These are phyloP conservation scores for Eragrostis nindensis DNA, from an alignment of 176 grass and related monocot genomes.

Conservation along the genomic window DNA sequence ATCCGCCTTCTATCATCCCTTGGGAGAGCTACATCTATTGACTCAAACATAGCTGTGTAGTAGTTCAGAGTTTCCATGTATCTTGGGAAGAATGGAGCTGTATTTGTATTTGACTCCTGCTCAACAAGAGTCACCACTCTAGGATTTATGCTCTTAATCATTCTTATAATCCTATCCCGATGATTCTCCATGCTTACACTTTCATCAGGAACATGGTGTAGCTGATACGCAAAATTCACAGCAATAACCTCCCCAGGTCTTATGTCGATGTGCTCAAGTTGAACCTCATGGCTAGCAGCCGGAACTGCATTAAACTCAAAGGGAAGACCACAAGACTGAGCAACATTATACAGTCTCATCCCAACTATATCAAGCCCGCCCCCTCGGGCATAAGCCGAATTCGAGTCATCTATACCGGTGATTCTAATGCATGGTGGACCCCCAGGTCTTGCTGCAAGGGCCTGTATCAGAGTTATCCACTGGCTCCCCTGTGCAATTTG, in stretches of 20 bases:
- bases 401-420: slow-evolving; percentile 72
- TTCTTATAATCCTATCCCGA: slow-evolving; percentile 72
- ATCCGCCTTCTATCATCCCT: slow-evolving; percentile 69
- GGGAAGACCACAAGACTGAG: slow-evolving; percentile 49
- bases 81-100: slow-evolving; percentile 68
- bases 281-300: slow-evolving; percentile 62
- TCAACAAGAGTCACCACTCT: slow-evolving; percentile 66
- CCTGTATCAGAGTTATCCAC: slow-evolving; percentile 71
- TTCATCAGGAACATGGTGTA: slow-evolving; percentile 81
- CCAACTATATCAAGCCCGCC: slow-evolving; percentile 74
- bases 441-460: slow-evolving; percentile 59
- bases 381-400: slow-evolving; percentile 59
- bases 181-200: slow-evolving; percentile 73
- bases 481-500: slow-evolving; percentile 80
- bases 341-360: slow-evolving; percentile 44
- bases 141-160: slow-evolving; percentile 73
- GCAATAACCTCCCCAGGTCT: slow-evolving; percentile 57
- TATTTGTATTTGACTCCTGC: slow-evolving; percentile 83
- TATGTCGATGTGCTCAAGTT: slow-evolving; percentile 53
- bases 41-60: slow-evolving; percentile 74
- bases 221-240: slow-evolving; percentile 88
- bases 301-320: slow-evolving; percentile 69
- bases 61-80: slow-evolving; percentile 72
- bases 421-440: slow-evolving; percentile 65
- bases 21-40: slow-evolving; percentile 62